Evolutionary conservation across 1,284 basidiomycete genomes (phyloP).

Genomic region (Amylostereum areolatum): DNA sequence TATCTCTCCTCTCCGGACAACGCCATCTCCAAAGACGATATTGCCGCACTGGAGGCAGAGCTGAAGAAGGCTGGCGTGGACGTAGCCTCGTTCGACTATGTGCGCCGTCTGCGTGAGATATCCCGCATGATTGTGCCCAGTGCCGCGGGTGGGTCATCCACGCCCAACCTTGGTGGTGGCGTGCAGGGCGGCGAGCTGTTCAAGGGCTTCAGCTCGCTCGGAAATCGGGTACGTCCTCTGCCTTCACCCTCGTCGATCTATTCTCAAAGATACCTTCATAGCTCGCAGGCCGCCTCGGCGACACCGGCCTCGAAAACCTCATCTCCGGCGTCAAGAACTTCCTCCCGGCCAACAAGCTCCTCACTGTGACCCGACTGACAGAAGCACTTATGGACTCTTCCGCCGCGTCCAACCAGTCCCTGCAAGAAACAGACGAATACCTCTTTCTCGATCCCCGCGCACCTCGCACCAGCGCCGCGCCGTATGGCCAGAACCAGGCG

Average conservation of each 20-base stretch:
- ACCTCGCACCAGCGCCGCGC: conserved; percentile 49
- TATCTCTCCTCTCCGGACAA: conserved; percentile 86
- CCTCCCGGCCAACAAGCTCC: conserved; percentile 90
- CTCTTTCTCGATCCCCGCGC: conserved; percentile 90
- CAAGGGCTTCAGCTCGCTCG: conserved; percentile 88
- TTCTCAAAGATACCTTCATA: conserved; percentile 23
- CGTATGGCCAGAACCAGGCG: conserved; percentile 19
- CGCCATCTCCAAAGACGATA: conserved; percentile 78
- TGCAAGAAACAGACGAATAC: conserved; percentile 96
- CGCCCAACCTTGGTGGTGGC: conserved; percentile 67
- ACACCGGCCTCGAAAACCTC: conserved; percentile 91
- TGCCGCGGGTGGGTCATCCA: conserved; percentile 55
- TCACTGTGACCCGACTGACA: conserved; percentile 87
- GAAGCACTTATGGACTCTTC: conserved; percentile 98
- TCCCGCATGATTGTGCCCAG: conserved; percentile 70
- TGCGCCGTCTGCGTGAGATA: conserved; percentile 88
- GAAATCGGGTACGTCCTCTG: conserved; percentile 66
- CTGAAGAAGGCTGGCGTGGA: conserved; percentile 78
- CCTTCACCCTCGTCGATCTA: conserved; percentile 1
- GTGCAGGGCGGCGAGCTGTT: conserved; percentile 76
- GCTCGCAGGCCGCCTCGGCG: conserved; percentile 91
- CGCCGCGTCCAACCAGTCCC: conserved; percentile 84
- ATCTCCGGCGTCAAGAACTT: conserved; percentile 99
- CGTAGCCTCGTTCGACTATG: conserved; percentile 86
- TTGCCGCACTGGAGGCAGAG: conserved; percentile 84